Evolutionary conservation across 2,329 filamentous ascomycete genomes (phyloP).

Genomic region (Alternaria sp.): DNA sequence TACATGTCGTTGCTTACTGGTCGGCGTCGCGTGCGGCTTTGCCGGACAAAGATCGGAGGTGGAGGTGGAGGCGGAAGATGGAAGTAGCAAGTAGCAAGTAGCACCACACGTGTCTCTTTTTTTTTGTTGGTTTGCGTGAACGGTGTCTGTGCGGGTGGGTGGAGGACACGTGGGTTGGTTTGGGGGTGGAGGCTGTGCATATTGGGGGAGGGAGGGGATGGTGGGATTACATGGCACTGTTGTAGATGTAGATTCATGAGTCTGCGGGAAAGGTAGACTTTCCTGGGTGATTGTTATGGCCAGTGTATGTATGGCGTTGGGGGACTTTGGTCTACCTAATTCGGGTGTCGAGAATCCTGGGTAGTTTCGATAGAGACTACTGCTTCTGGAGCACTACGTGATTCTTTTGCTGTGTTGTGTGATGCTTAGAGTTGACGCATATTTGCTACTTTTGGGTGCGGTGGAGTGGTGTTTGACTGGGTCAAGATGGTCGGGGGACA

Average conservation of each 20-base stretch:
- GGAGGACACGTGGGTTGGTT: not conserved
- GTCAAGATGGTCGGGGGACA: not conserved
- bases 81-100: not conserved
- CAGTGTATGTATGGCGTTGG: not conserved
- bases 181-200: not conserved
- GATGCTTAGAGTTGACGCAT: not conserved
- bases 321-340: not conserved
- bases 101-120: not conserved
- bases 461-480: not conserved
- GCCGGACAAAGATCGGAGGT: not conserved
- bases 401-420: not conserved
- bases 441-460: slow-evolving; percentile 1
- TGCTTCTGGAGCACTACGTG: not conserved
- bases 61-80: not conserved
- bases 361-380: not conserved
- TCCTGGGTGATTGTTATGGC: too few species aligned
- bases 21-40: not conserved
- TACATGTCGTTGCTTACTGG: not conserved
- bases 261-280: not conserved
- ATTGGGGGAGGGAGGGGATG: too few species aligned
- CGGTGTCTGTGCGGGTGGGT: not conserved
- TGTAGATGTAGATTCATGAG: not conserved
- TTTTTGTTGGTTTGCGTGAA: slow-evolving; percentile 3
- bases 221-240: not conserved
- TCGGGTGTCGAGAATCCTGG: too few species aligned